Conservation (phyloP, 116 monocot genomes). For the Papilionanthe hybrid region DNA sequence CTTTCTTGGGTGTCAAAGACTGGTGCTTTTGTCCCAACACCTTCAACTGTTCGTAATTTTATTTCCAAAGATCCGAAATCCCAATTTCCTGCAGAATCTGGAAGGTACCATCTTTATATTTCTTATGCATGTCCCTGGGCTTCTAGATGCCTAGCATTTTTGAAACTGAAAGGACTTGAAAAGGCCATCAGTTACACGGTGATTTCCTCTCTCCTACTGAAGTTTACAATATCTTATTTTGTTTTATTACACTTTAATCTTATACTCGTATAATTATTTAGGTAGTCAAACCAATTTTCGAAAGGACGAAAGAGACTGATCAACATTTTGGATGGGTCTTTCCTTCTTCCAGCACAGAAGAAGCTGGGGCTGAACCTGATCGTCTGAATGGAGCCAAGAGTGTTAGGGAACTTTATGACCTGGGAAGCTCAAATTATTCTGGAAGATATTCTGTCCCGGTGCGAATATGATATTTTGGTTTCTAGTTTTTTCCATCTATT, state of each 20-base stretch:
- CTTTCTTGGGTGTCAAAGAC: conserved; percentile 50
- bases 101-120: conserved; percentile 89
- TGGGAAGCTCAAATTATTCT: conserved; percentile 63
- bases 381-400: conserved; percentile 61
- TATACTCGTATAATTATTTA: neutral
- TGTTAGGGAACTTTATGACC: conserved; percentile 68
- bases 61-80: conserved; percentile 54
- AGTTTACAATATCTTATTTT: neutral
- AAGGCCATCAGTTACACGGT: conserved; percentile 72
- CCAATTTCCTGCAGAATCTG: conserved; percentile 72
- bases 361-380: conserved; percentile 68
- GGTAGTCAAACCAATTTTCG: conserved; percentile 52
- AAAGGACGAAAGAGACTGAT: conserved; percentile 71
- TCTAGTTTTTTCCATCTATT: neutral
- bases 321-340: conserved; percentile 86
- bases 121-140: conserved; percentile 99
- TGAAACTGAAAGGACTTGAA: conserved; percentile 89
- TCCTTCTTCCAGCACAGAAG: conserved; percentile 44
- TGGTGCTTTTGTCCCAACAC: conserved; percentile 68
- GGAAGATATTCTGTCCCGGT: conserved; percentile 88
- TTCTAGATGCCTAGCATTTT: conserved; percentile 65
- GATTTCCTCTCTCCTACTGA: neutral
- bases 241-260: neutral
- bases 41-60: conserved; percentile 70
- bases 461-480: conserved; percentile 14